These are phyloP conservation scores for Phoenix dactylifera DNA, from an alignment of 176 grass and related monocot genomes.

Conservation along the genomic window DNA sequence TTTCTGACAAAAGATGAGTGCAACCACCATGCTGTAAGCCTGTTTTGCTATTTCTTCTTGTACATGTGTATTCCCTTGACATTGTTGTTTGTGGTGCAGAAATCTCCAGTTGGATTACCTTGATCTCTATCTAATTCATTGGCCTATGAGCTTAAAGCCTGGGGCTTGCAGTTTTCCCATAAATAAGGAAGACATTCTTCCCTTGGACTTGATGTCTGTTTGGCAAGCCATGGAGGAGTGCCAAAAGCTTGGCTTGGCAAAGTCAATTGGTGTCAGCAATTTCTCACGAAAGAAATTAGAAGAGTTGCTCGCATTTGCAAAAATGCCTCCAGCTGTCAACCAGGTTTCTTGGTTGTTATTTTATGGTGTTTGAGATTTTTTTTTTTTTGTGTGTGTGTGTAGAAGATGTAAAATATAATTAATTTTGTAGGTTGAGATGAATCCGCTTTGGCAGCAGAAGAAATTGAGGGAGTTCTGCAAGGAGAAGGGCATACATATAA, in stretches of 20 bases:
- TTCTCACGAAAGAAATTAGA: slow-evolving; percentile 50
- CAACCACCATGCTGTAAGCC: too few species aligned
- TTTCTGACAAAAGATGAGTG: too few species aligned
- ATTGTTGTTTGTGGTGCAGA: neutral
- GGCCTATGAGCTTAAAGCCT: slow-evolving; percentile 39
- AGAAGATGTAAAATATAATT: too few species aligned
- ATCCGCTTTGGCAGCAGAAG: slow-evolving; percentile 55
- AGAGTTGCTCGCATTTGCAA: slow-evolving; percentile 28
- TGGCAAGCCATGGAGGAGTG: slow-evolving; percentile 85
- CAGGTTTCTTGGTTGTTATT: slow-evolving; percentile 24
- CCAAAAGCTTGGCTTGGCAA: slow-evolving; percentile 49
- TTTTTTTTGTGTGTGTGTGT: too few species aligned
- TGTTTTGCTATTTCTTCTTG: too few species aligned
- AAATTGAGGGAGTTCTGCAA: slow-evolving; percentile 47
- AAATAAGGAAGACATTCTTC: slow-evolving; percentile 19
- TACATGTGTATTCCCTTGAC: too few species aligned
- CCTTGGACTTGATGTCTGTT: slow-evolving; percentile 60
- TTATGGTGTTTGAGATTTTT: too few species aligned
- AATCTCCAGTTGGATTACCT: slow-evolving; percentile 50
- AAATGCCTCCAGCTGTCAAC: slow-evolving; percentile 66
- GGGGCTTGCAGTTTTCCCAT: neutral
- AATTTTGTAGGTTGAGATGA: slow-evolving; percentile 42
- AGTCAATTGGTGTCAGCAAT: slow-evolving; percentile 74
- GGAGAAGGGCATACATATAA: slow-evolving; percentile 31
- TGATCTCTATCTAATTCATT: slow-evolving; percentile 80